Evolutionary conservation across 441 rosid genomes (phyloP), one percentile per base, ranked within the genome.

Genomic region (Manihot esculenta): DNA sequence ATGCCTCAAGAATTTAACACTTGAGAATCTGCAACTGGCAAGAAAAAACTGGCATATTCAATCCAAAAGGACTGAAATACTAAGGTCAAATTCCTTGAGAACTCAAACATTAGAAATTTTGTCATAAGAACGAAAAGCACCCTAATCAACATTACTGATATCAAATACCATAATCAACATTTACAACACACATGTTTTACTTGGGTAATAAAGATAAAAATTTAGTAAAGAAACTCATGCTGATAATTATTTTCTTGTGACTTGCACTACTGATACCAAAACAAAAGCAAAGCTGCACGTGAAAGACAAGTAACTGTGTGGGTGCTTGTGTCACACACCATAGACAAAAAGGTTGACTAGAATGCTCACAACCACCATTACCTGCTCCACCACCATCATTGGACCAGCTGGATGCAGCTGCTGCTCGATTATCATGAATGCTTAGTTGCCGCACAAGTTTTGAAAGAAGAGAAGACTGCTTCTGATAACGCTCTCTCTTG

Each of bases 401-500:
- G 27, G 97, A 85, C 91, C 88, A 89, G 82, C 76, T 80, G 60
- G 99, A 81, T 56, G 96, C 90, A 74, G 98, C 97, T 74, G 97
- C 92, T 64, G 97, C 97, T 80, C 92, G 84, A 76, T 89, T 96
- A 60, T 96, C 99, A 30, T 91, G 98, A 78, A 93, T 66, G 79
- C 98, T 79, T 47, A 96, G 94, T 80, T 87, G 91, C 75, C 97
- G 86, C 1, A 90, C 87, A 56, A 96, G 97, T 79, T 89, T 89
- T 1, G 92, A 89, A 71, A 96, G 92, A 71, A 92, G 85, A 58
- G 93, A 79, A 3, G 98, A 89, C 76, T 93, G 99, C 76, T 90
- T 96, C 88, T 87, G 88, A 81, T 72, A 83, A 23, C 86, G 87
- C 73, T 93, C 98, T 78, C 99, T 84, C 85, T 76, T 88, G 17